phyloP scores from a whole-genome alignment of 2,329 filamentous ascomycete species.

The Clarireedia monteithiana region DNA sequence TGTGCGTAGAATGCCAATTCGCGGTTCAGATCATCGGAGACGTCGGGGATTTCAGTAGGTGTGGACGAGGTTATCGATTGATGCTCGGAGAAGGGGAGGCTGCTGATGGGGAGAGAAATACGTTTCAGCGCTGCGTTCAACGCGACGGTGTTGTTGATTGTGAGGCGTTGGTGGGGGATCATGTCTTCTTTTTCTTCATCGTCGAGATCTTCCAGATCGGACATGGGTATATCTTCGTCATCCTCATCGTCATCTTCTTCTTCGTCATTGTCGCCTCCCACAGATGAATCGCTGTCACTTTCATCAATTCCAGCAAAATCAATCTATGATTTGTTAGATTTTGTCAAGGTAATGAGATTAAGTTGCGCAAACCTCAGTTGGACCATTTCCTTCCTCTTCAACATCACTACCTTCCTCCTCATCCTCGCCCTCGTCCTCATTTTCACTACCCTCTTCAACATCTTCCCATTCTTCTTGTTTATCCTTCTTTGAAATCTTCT shows the following conservation, averaged over 20 bases:
- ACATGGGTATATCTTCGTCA: slow-evolving; percentile 82
- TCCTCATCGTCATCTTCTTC: slow-evolving; percentile 47
- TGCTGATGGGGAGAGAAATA: slow-evolving; percentile 60
- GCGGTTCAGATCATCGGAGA: slow-evolving; percentile 85
- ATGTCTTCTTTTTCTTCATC: slow-evolving; percentile 81
- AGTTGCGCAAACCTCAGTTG: slow-evolving; percentile 18
- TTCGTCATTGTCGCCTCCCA: slow-evolving; percentile 33
- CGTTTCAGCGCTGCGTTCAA: slow-evolving; percentile 74
- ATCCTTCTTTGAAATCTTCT: slow-evolving; percentile 33
- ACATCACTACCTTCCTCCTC: slow-evolving; percentile 26
- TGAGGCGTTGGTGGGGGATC: slow-evolving; percentile 83
- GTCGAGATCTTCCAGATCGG: slow-evolving; percentile 70
- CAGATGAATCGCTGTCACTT: slow-evolving; percentile 48
- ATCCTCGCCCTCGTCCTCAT: slow-evolving; percentile 24
- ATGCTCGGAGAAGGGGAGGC: slow-evolving; percentile 74
- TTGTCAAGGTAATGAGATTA: background rate
- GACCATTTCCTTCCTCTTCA: slow-evolving; percentile 11
- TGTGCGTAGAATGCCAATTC: slow-evolving; percentile 93
- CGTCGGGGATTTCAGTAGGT: slow-evolving; percentile 68
- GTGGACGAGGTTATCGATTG: slow-evolving; percentile 65
- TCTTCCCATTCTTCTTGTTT: slow-evolving; percentile 35
- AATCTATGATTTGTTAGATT: slow-evolving; percentile 31
- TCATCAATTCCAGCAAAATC: slow-evolving; percentile 51
- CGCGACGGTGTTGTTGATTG: slow-evolving; percentile 93
- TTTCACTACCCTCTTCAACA: slow-evolving; percentile 31